Percentiles rank a stretch among this genome's conserved stretches.
These are phyloP conservation scores for Aspergillus heteromorphus DNA, from an alignment of 495 filamentous ascomycete species.

Conservation along the genomic window DNA sequence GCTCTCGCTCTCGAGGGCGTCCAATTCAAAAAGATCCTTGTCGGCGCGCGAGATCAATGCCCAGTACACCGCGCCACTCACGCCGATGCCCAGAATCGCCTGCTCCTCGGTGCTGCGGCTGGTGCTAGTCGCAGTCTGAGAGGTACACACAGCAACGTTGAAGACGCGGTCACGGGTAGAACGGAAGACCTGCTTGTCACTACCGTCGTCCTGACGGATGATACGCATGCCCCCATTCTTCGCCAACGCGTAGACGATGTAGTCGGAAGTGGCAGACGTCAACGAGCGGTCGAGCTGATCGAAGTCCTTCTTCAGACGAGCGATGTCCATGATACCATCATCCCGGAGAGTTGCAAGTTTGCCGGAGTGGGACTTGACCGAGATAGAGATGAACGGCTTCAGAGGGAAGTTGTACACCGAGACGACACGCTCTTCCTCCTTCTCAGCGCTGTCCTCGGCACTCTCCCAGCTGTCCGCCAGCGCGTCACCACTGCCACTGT, in stretches of 20 bases:
- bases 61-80: slow-evolving; percentile 94
- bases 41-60: slow-evolving; percentile 63
- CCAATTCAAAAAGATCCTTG: slow-evolving; percentile 68
- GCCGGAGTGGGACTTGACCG: slow-evolving; percentile 31
- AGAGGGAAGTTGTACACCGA: slow-evolving; percentile 93
- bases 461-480: slow-evolving; percentile 71
- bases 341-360: slow-evolving; percentile 53
- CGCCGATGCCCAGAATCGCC: slow-evolving; percentile 81
- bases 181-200: slow-evolving; percentile 82
- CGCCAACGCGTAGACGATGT: slow-evolving; percentile 87
- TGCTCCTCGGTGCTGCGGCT: slow-evolving; percentile 52
- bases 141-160: slow-evolving; percentile 76
- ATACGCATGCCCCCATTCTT: slow-evolving; percentile 88
- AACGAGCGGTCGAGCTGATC: slow-evolving; percentile 94
- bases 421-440: slow-evolving; percentile 60
- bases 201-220: slow-evolving; percentile 89
- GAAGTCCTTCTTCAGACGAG: slow-evolving; percentile 91
- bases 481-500: slow-evolving; percentile 52
- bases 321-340: slow-evolving; percentile 78
- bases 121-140: slow-evolving; percentile 35
- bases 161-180: slow-evolving; percentile 86
- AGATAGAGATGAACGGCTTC: slow-evolving; percentile 86
- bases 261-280: slow-evolving; percentile 80
- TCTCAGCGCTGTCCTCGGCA: slow-evolving; percentile 66
- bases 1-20: slow-evolving; percentile 67